Conservation (phyloP, 768 basidiomycete genomes). For the Roridomyces roridus region DNA sequence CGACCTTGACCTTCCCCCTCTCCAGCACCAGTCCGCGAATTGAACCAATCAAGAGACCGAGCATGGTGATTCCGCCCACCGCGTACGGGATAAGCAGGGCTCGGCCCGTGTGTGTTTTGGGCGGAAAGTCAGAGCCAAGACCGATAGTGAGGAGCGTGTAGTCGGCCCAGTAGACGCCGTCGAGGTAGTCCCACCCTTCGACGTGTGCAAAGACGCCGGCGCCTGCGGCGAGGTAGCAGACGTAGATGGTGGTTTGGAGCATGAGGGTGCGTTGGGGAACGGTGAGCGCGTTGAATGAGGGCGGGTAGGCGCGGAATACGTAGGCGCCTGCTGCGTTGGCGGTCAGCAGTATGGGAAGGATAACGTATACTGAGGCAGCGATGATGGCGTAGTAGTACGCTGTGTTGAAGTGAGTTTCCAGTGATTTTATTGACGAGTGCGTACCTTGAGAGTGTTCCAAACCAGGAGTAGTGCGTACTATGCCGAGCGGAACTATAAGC, state of each 20-base stretch:
- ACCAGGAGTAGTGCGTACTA: slow-evolving; percentile 28
- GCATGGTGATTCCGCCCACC: slow-evolving; percentile 42
- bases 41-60: slow-evolving; percentile 45
- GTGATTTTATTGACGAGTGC: too few species aligned
- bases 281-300: slow-evolving; percentile 43
- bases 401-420: too few species aligned
- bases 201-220: slow-evolving; percentile 42
- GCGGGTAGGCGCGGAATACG: slow-evolving; percentile 40
- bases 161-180: slow-evolving; percentile 49
- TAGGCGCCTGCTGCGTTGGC: slow-evolving; percentile 31
- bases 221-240: slow-evolving; percentile 44
- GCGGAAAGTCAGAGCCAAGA: slow-evolving; percentile 45
- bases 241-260: slow-evolving; percentile 48
- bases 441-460: slow-evolving; percentile 33
- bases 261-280: slow-evolving; percentile 48
- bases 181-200: slow-evolving; percentile 44
- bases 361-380: slow-evolving; percentile 25
- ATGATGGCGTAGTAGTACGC: slow-evolving; percentile 47
- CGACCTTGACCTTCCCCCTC: slow-evolving; percentile 40
- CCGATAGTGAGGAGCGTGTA: slow-evolving; percentile 50
- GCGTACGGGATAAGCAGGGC: slow-evolving; percentile 46
- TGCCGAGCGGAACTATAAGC: slow-evolving; percentile 39
- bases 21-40: slow-evolving; percentile 46
- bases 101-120: slow-evolving; percentile 29
- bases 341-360: slow-evolving; percentile 31